These are phyloP conservation scores for Ceratobasidium sp. DNA, from an alignment of 1,284 basidiomycete genomes.

Conservation along the genomic window DNA sequence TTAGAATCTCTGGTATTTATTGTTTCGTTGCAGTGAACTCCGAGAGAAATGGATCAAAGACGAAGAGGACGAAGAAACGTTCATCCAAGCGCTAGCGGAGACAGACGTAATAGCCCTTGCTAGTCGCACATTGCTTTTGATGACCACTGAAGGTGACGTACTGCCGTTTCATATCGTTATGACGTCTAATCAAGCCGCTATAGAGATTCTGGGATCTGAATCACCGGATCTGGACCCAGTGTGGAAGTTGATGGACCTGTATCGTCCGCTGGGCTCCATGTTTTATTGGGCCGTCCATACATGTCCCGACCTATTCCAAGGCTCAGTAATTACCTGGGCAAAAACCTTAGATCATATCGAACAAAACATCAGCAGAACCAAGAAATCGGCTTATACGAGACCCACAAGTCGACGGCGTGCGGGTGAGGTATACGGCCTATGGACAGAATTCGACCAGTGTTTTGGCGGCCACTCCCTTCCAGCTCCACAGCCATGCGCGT, in stretches of 20 bases:
- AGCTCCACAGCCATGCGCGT: too few species aligned
- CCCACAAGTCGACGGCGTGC: too few species aligned
- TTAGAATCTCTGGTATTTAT: too few species aligned
- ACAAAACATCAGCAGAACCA: too few species aligned
- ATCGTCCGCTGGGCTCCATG: too few species aligned
- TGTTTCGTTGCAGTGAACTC: too few species aligned
- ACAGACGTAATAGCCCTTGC: neutral
- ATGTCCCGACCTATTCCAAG: neutral
- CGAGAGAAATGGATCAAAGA: too few species aligned
- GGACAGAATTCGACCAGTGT: too few species aligned
- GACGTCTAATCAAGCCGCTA: too few species aligned
- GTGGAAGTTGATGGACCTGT: too few species aligned
- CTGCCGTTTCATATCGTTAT: too few species aligned
- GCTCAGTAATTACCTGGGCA: neutral
- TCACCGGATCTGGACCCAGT: neutral
- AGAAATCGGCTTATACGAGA: neutral
- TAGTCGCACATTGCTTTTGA: neutral
- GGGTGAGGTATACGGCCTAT: too few species aligned
- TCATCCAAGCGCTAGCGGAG: neutral
- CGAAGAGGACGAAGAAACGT: neutral
- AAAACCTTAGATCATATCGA: neutral
- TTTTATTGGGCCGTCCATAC: neutral
- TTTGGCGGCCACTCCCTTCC: neutral
- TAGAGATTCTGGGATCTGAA: neutral
- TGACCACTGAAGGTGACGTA: neutral